Base-by-base conservation (phyloP, 495 filamentous ascomycete genomes). In the Lophiostoma macrostomum region DNA sequence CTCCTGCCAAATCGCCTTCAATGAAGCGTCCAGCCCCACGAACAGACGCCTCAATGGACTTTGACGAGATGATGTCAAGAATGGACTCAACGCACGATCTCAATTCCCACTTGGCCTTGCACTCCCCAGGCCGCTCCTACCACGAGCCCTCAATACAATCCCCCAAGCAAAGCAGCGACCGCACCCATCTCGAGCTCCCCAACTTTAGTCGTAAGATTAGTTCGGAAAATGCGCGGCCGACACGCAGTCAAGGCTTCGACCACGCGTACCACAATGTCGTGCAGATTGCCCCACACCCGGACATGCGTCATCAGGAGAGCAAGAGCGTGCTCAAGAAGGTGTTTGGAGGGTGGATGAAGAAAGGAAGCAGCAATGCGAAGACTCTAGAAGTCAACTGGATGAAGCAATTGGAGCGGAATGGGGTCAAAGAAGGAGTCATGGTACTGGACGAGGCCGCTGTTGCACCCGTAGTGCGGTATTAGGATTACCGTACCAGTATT, bases 401-500 rank as follows among this genome's bases (percentile, higher is more conserved):
- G 61, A 52, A 64, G 29, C 25, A 52, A n/a, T 44, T 65, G 12
- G 61, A 67, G 47, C 52, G 56, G 50, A 39, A 48, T 0, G 61
- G 64, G 0, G 41, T 63, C 19, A 50, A 54, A 42, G 38, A 43
- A 18, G 63, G 64, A 5, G 41, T 69, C n/a, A 48, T 67, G 58
- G 20, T 63, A 13, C 49, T 53, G 44, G 62, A 65, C 41, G 61
- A 69, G 46, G 50, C 58, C 13, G 64, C 61, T 11, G 43, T 46
- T 14, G 37, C 66, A 12, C 66, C 66, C 11, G 53, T 69, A 46
- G 60, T 69, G 34, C 20, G 62, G 35, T 69, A 67, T 50, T 69
- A 32, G 64, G 43, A 36, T 31, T 45, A n/a, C n/a, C 42, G 4
- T 20, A 16, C 12, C 23, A 18, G 38, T 60, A 43, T 24, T 47